Evolutionary conservation across 345 rosid genomes (phyloP), one percentile per base, ranked within the genome.

Genomic region (Diplotaxis tenuifolia): DNA sequence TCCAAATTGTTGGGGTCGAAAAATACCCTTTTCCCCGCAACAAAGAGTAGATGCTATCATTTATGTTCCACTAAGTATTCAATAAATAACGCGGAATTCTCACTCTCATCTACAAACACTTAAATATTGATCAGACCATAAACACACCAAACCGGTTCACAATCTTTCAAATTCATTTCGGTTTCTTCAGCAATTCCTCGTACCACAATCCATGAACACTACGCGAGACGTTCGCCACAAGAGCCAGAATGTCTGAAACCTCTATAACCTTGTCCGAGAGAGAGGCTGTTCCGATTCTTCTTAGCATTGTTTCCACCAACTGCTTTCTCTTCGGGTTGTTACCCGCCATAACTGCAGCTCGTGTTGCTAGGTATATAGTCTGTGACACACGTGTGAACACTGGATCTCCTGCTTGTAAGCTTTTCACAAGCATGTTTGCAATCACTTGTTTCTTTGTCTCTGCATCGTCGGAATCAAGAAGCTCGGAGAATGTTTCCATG

Each of bases 391-490:
- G 88, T 55, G 80, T 83, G 64, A 91, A 95, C 31, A 95, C 84
- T 4, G 96, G 83, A 59, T 95, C 97, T 68, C 91, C 96, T 15
- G 88, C 91, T 79, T 89, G 99, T 80, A 94, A 79, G 87, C 84
- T 86, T 85, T 74, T 71, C 59, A 28, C 74, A 67, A 34, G 68
- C 73, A 20, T 84, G 79, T 67, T 82, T 62, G 54, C 75, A 57
- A 65, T 84, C 72, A 50, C 91, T 77, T 29, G 81, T 56, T 47
- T 88, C 89, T 6, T 89, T 81, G 67, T 67, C 34, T 88, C 90
- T 0, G 79, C 86, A 56, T 84, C 82, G 32, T 79, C 82, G 0
- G 42, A 68, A 28, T 60, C 78, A 59, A 66, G 61, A 60, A 72
- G 64, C 23, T 68, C 70, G 1, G 77, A 72, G 70, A 78, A 56